Evolutionary conservation across 2,329 filamentous ascomycete genomes (phyloP).

Genomic region (Cercospora nicotianae): DNA sequence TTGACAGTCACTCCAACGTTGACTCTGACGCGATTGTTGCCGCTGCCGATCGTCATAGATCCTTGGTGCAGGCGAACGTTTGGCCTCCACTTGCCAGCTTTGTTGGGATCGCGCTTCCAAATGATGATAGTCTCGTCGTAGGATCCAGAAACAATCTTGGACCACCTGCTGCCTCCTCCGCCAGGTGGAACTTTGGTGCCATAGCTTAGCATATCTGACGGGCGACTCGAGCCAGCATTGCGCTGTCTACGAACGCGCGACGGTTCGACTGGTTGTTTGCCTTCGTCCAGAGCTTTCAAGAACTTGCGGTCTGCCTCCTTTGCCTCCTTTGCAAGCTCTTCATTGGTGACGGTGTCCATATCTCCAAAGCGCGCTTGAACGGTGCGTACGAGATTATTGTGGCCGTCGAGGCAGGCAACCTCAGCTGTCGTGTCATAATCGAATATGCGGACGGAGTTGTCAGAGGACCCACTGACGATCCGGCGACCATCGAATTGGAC

Average conservation of each 20-base stretch:
- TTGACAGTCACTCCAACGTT: constrained; percentile 8
- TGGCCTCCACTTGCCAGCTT: constrained; percentile 78
- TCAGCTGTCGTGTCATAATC: constrained; percentile 83
- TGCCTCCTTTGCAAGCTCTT: constrained; percentile 72
- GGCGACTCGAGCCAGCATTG: constrained; percentile 72
- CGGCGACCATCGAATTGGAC: constrained; percentile 93
- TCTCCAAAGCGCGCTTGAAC: constrained; percentile 95
- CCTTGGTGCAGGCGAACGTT: constrained; percentile 58
- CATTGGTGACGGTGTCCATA: constrained; percentile 68
- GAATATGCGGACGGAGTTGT: constrained; percentile 94
- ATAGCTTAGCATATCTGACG: constrained; percentile 73
- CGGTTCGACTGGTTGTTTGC: constrained; percentile 40
- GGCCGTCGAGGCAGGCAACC: constrained; percentile 81
- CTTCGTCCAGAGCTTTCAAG: constrained; percentile 57
- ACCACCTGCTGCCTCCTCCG: constrained; percentile 83
- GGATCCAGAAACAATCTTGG: constrained; percentile 92
- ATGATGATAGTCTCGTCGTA: constrained; percentile 96
- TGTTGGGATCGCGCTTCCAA: constrained; percentile 72
- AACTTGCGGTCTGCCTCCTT: constrained; percentile 71
- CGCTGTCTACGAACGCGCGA: constrained; percentile 40
- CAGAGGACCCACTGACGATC: constrained; percentile 93
- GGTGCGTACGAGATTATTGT: constrained; percentile 83
- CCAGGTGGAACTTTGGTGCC: constrained; percentile 88
- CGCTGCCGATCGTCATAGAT: constrained; percentile 7
- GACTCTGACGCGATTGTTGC: constrained; percentile 9